Evolutionary conservation across 225 moss, liverwort and hornwort species (phyloP).

Genomic region (Bryoerythrophyllum caledonicum): DNA sequence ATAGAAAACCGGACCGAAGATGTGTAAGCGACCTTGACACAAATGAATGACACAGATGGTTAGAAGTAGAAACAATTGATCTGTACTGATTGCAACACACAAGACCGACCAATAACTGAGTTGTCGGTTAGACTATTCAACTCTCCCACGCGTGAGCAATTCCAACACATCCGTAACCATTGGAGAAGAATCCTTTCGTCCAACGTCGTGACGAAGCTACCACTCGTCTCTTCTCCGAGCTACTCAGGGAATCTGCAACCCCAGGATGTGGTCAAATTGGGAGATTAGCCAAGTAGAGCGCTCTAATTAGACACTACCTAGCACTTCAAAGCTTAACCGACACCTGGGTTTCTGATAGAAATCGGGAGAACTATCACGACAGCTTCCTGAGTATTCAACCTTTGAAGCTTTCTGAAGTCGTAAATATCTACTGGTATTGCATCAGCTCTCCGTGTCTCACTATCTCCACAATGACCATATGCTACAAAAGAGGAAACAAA

Average conservation of each 20-base stretch:
- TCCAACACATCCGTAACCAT: neutral
- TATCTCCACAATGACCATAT: conserved; percentile 32
- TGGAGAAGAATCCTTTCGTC: neutral
- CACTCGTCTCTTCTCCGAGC: conserved; percentile 6
- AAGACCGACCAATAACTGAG: neutral
- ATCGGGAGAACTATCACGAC: conserved; percentile 16
- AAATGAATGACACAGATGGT: neutral
- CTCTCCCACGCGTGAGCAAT: neutral
- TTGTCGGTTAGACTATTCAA: neutral
- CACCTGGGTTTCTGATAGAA: neutral
- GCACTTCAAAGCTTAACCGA: neutral
- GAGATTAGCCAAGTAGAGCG: conserved; percentile 25
- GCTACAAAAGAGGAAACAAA: conserved; percentile 21
- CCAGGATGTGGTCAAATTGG: conserved; percentile 20
- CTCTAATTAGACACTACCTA: conserved; percentile 16
- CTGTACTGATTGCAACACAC: neutral
- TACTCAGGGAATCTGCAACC: conserved; percentile 22
- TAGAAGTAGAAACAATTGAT: neutral
- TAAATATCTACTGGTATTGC: conserved; percentile 10
- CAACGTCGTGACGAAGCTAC: conserved; percentile 1
- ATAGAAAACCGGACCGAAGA: neutral
- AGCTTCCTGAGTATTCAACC: neutral
- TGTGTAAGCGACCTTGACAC: neutral
- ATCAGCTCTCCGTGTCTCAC: conserved; percentile 21
- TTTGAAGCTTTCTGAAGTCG: conserved; percentile 7